Evolutionary conservation across 768 basidiomycete genomes (phyloP), one percentile per base, ranked within the genome.

Genomic region (Crepidotus variabilis): DNA sequence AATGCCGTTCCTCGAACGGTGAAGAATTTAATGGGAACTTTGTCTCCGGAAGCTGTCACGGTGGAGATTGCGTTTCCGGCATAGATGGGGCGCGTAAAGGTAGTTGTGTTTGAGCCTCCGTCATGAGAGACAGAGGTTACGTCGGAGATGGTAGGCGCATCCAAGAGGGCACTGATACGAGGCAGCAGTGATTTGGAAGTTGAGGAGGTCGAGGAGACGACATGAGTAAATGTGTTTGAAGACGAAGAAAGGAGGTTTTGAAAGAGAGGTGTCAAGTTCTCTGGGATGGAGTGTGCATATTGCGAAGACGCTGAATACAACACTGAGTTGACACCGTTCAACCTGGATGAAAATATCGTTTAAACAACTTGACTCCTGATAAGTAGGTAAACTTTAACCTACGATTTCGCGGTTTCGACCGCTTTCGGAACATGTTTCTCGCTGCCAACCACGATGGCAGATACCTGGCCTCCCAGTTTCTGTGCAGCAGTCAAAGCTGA

Each of bases 31-130:
- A 94, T 72, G 28, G 83, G 80, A 64, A 97, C 80, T 5, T 49
- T 43, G 51, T 81, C 81, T n/a, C 84, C 81, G 0, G 86, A 76
- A 0, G 90, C 90, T 57, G 87, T 86, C 62, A 99, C 87, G 45
- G 94, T 96, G 22, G 94, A 83, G 55, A 98, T 93, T 47, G 97
- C 97, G 67, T 98, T 98, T 50, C 97, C 97, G 21, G 97, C 97
- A 65, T 99, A 98, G 65, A 98, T 97, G 23, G 93, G 94, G 22
- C 96, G 90, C 4, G 90, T 86, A 70, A 95, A 98, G 1, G 86
- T 92, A 36, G 92, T 93, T 63, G 78, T 81, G 61, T 88, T 87
- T 33, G 85, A 83, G 2, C 86, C 70, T 24, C 72, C 54, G 64
- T 92, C 88, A 68, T 92, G 86, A 39, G 86, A 79, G 60, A 98